Conservation (phyloP, 2,329 filamentous ascomycete species). For the Pseudogymnoascus sp. region DNA sequence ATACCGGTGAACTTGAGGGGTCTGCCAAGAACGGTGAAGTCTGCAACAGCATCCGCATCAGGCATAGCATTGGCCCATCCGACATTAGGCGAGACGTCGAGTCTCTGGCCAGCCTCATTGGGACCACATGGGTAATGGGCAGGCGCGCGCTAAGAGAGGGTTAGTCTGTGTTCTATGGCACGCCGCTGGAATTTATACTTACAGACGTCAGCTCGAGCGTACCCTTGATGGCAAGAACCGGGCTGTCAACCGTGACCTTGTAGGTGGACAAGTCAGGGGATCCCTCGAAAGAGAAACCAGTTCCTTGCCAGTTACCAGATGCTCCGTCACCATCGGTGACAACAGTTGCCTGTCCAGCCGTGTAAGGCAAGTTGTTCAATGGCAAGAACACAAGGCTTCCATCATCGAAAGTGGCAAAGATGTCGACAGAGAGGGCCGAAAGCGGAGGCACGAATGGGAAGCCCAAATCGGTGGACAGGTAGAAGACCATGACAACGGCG, state of each 20-base stretch:
- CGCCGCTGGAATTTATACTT: not conserved
- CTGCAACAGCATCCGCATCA: conserved; percentile 30
- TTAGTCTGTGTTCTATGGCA: not conserved
- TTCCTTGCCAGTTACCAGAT: conserved; percentile 17
- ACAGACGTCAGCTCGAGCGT: conserved; percentile 16
- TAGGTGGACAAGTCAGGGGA: conserved; percentile 17
- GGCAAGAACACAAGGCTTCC: conserved; percentile 13
- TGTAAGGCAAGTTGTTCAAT: conserved; percentile 8
- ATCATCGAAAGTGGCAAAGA: conserved; percentile 17
- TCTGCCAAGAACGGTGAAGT: conserved; percentile 25
- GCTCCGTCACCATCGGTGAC: conserved; percentile 14
- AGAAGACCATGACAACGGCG: conserved; percentile 32
- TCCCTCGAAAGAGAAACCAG: conserved; percentile 18
- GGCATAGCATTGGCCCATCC: conserved; percentile 37
- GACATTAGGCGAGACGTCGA: conserved; percentile 31
- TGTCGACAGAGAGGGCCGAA: conserved; percentile 14
- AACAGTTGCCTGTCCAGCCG: conserved; percentile 12
- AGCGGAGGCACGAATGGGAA: conserved; percentile 32
- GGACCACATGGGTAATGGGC: conserved; percentile 28
- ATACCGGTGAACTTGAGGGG: conserved; percentile 32
- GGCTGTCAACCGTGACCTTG: conserved; percentile 17
- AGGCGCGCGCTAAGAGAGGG: conserved; percentile 15
- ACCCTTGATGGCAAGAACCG: conserved; percentile 17
- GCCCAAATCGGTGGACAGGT: conserved; percentile 27
- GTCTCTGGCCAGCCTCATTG: conserved; percentile 17